Evolutionary conservation across 495 filamentous ascomycete species (phyloP), one percentile per base, ranked within the genome.

Genomic region (Ascodesmis nigricans): DNA sequence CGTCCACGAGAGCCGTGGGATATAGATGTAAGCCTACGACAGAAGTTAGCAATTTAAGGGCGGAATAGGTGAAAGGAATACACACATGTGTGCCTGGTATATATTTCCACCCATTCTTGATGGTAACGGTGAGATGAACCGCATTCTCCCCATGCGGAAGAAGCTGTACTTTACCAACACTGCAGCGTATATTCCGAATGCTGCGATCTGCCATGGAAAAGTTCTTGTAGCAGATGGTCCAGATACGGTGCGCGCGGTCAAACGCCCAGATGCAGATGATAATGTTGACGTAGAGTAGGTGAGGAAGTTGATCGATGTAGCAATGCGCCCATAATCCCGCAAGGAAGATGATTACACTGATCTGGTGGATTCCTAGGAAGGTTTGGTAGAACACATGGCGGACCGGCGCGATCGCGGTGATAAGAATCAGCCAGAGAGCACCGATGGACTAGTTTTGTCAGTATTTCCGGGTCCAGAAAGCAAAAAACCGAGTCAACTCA

Each of bases 311-410:
- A 27, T 68, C 55, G 25, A 73, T 44, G 21, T 65, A 55, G 47
- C 66, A 64, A 58, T 95, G 84, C 23, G 80, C 56, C 64, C 71
- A 91, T 1, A 75, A 57, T 8, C 60, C 67, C 44, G 63, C 64
- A 35, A 60, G 64, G 20, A 82, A 65, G 14, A 63, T 54, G 25
- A 75, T 44, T 9, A 69, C 77, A 9, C 82, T 52, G 16, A 67
- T 57, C 42, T 90, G 77, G 54, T 97, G 87, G 15, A 74, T 46
- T 43, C 77, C 71, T 37, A 95, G 61, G 58, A 95, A 97, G 0
- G 75, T 78, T 55, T 95, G 90, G 55, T 97, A 95, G 55, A 91
- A 92, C 11, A 84, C 83, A 54, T 92, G 84, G 22, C 87, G 70
- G 27, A 97, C 45, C 3, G 78, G 66, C 1, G 78, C 78, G 8